These are phyloP conservation scores for Rhizoclosmatium sp. DNA, from an alignment of 192 early-diverging fungal genomes.

Conservation along the genomic window DNA sequence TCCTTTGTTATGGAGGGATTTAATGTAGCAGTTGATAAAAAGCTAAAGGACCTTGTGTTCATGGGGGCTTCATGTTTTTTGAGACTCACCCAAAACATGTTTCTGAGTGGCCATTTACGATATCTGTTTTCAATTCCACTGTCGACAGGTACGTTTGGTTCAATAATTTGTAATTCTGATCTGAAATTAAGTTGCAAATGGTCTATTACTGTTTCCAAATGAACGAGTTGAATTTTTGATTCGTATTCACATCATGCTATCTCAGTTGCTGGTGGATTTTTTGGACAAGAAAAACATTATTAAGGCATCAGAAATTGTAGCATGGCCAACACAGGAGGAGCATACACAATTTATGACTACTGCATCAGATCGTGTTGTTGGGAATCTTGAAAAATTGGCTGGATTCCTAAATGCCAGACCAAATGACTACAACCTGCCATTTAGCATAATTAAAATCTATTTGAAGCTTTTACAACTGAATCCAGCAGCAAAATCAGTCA, in stretches of 20 bases:
- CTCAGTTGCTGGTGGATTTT: constrained; percentile 3
- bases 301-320: neutral
- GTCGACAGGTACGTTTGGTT: neutral
- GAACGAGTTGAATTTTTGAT: neutral
- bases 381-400: neutral
- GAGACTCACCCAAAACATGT: neutral
- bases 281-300: neutral
- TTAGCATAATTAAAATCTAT: constrained; percentile 18
- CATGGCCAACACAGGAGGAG: constrained; percentile 23
- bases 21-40: constrained; percentile 9
- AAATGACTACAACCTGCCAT: constrained; percentile 4
- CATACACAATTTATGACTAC: neutral
- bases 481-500: constrained; percentile 16
- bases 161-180: neutral
- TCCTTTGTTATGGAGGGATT: constrained; percentile 31
- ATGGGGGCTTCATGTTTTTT: constrained; percentile 24
- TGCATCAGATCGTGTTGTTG: neutral
- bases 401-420: neutral
- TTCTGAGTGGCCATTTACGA: neutral
- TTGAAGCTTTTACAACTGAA: neutral
- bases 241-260: neutral
- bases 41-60: constrained; percentile 15
- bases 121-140: constrained; percentile 21
- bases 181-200: neutral
- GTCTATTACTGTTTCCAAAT: neutral